These are phyloP conservation scores for Caloboletus inedulis DNA, from an alignment of 1,284 basidiomycete genomes.

Conservation along the genomic window DNA sequence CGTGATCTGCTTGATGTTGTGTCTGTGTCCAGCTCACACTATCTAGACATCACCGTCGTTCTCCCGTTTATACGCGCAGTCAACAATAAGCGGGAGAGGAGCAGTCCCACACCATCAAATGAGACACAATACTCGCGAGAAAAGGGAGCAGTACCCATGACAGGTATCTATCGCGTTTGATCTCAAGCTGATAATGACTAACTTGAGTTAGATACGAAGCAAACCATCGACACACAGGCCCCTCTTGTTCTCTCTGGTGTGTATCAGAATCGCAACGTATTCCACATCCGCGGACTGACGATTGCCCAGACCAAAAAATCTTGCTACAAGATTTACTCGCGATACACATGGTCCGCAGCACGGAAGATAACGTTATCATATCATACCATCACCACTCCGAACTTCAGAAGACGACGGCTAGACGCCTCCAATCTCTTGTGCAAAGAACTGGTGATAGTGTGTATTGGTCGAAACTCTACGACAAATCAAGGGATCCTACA, in stretches of 20 bases:
- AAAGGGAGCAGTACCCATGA: conserved; percentile 4
- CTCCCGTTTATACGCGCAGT: conserved; percentile 45
- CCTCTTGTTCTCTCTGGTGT: conserved; percentile 39
- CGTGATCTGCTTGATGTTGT: conserved; percentile 18
- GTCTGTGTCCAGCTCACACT: not conserved
- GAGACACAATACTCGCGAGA: not conserved
- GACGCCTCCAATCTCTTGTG: conserved; percentile 35
- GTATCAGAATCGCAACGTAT: not conserved
- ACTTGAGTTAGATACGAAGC: conserved; percentile 19
- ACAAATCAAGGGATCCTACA: conserved; percentile 46
- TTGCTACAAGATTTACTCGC: conserved; percentile 38
- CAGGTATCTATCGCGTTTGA: conserved; percentile 20
- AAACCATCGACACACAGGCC: conserved; percentile 51
- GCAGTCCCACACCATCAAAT: conserved; percentile 8
- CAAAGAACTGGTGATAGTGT: conserved; percentile 41
- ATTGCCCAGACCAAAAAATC: conserved; percentile 20
- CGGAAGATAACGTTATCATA: conserved; percentile 36
- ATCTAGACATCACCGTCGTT: conserved; percentile 46
- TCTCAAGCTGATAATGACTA: not conserved
- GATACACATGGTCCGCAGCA: conserved; percentile 40
- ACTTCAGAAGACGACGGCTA: conserved; percentile 34
- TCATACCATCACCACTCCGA: conserved; percentile 39
- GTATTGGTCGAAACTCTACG: conserved; percentile 54
- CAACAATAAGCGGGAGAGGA: conserved; percentile 14
- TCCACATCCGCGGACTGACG: not conserved